A percentile compares a stretch with the other conserved stretches of the same genome.
phyloP scores from a whole-genome alignment of 2,329 filamentous ascomycete genomes.

The Fusarium napiforme region DNA sequence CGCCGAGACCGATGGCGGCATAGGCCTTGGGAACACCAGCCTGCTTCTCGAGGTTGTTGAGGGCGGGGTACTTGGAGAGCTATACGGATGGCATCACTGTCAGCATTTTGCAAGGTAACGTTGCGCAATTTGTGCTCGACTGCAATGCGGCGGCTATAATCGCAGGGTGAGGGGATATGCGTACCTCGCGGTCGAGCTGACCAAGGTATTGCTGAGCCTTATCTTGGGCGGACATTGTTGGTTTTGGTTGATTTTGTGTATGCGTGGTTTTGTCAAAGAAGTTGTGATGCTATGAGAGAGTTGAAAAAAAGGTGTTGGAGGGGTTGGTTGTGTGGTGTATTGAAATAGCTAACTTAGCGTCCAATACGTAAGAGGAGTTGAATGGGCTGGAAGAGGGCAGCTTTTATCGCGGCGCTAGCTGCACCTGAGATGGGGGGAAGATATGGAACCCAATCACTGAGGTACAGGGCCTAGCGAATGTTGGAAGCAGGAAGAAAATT shows the following conservation, averaged over 20 bases:
- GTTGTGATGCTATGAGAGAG: slow-evolving; percentile 27
- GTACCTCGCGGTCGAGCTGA: slow-evolving; percentile 85
- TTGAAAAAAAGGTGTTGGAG: slow-evolving; percentile 33
- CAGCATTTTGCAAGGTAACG: slow-evolving; percentile 28
- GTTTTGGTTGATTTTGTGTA: slow-evolving; percentile 12
- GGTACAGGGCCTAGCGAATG: slow-evolving; percentile 23
- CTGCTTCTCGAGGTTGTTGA: slow-evolving; percentile 89
- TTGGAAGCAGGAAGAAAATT: slow-evolving; percentile 45
- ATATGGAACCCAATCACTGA: not conserved
- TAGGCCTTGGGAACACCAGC: slow-evolving; percentile 87
- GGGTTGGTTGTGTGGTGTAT: slow-evolving; percentile 37
- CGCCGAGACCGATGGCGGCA: slow-evolving; percentile 77
- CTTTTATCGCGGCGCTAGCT: slow-evolving; percentile 46
- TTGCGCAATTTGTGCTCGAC: slow-evolving; percentile 30
- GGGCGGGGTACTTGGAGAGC: slow-evolving; percentile 85
- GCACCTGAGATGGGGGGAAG: slow-evolving; percentile 21
- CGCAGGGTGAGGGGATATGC: slow-evolving; percentile 45
- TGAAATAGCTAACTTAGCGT: slow-evolving; percentile 33
- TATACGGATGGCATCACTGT: slow-evolving; percentile 53
- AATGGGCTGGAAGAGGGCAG: slow-evolving; percentile 34
- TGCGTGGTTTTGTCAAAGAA: slow-evolving; percentile 43
- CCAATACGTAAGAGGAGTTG: slow-evolving; percentile 36
- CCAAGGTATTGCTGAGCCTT: slow-evolving; percentile 80
- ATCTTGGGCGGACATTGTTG: slow-evolving; percentile 76
- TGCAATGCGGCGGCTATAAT: slow-evolving; percentile 12